Conservation (phyloP, 129 eudicot species). For the Arctium minus region DNA sequence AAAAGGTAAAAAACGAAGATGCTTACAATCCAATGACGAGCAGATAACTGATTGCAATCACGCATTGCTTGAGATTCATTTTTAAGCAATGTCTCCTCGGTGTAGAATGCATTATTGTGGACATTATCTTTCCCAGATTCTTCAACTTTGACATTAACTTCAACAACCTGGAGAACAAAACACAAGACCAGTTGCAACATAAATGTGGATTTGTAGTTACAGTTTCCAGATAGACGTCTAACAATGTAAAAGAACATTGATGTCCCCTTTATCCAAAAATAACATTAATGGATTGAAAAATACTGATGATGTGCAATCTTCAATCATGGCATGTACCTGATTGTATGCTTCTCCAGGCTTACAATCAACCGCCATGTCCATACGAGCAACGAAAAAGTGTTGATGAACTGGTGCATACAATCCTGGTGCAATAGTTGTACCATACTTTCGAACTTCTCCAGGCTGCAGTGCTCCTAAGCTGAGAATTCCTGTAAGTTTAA, state of each 20-base stretch:
- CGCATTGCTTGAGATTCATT: slow-evolving; percentile 88
- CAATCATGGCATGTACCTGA: slow-evolving; percentile 40
- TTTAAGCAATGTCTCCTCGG: slow-evolving; percentile 80
- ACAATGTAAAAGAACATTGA: not conserved
- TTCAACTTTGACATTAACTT: slow-evolving; percentile 84
- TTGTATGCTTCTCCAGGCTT: slow-evolving; percentile 83
- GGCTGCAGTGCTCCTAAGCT: slow-evolving; percentile 91
- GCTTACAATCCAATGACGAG: slow-evolving; percentile 97
- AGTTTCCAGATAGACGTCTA: not conserved
- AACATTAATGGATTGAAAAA: not conserved
- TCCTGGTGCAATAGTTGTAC: slow-evolving; percentile 87
- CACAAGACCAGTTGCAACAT: not conserved
- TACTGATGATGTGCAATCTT: not conserved
- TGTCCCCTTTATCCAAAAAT: not conserved
- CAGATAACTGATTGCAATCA: slow-evolving; percentile 78
- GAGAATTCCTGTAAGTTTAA: slow-evolving; percentile 84
- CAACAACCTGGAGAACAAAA: slow-evolving; percentile 62
- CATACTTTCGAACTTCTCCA: slow-evolving; percentile 81
- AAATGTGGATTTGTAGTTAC: slow-evolving; percentile 3
- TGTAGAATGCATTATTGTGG: slow-evolving; percentile 87
- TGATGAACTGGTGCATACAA: slow-evolving; percentile 93
- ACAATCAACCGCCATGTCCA: slow-evolving; percentile 93
- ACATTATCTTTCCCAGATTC: slow-evolving; percentile 78
- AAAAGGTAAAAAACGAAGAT: not conserved
- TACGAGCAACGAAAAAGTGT: slow-evolving; percentile 87